Conservation (phyloP, 2,329 filamentous ascomycete genomes). For the Purpureocillium takamizusanense region DNA sequence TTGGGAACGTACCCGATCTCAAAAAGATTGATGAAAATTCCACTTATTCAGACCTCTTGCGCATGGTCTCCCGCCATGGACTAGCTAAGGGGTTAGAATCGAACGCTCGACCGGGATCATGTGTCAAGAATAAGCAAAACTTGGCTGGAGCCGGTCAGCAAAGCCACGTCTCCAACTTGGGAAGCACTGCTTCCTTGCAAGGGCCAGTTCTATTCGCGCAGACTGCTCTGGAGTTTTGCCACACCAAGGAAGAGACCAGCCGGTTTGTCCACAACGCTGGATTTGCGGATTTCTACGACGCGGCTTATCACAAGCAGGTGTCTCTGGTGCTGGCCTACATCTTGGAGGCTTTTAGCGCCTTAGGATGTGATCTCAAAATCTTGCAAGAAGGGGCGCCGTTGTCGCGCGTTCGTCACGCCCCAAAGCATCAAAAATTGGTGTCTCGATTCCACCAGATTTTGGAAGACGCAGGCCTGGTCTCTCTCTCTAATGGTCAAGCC, state of each 20-base stretch:
- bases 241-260: not conserved
- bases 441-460: not conserved
- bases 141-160: not conserved
- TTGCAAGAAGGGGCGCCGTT: not conserved
- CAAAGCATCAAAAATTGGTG: not conserved
- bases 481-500: no score
- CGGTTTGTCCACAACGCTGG: not conserved
- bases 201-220: no score
- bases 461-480: not conserved
- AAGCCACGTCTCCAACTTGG: no score
- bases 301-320: not conserved
- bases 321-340: not conserved
- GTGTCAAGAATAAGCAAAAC: not conserved
- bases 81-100: no score
- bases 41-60: no score
- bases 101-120: no score
- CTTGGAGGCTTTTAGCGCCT: not conserved
- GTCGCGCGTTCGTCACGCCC: not conserved
- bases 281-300: not conserved
- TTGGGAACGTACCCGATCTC: not conserved
- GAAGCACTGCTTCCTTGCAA: no score
- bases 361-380: not conserved
- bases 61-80: no score
- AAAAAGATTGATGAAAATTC: not conserved
- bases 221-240: no score